Evolutionary conservation across 1,284 basidiomycete species (phyloP), one percentile per base, ranked within the genome.

Genomic region (Ceratobasidium sp.): DNA sequence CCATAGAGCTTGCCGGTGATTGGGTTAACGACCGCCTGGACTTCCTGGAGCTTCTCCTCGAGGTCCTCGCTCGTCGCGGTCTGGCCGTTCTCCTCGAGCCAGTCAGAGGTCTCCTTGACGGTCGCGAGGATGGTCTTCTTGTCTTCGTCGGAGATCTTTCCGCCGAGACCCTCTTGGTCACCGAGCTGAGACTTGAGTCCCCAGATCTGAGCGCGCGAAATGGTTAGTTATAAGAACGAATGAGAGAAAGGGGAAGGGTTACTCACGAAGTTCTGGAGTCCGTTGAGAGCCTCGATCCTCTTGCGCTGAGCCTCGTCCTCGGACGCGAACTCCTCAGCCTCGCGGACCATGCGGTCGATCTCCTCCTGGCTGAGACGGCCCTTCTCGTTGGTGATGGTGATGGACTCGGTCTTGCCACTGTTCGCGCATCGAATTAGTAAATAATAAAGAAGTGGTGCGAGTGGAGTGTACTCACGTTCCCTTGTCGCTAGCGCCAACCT

Each of bases 91-190:
- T 91, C 89, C 64, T 96, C 94, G 75, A 97, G 88, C 95, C 95
- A 98, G 75, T 95, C 93, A 43, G 91, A 90, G 76, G 91, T 90
- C 79, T 97, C 94, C 87, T 96, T 97, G 83, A 98, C 85, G 50
- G 90, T 85, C 28, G 87, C 88, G 72, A 94, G 85, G 76, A 98
- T 88, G 21, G 88, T 89, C 89, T 95, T 92, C 88, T 96, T 96
- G 86, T 98, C 96, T 0, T 91, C 91, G 43, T 90, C 89, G 75
- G 86, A 87, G 75, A 98, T 83, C 77, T 98, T 98, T 78, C 93
- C 93, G 77, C 95, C 95, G 71, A 98, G 89, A 76, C 95, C 95
- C 70, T 96, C 91, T 78, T 91, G 85, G 84, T 98, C 96, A 71
- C 84, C 88, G 73, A 97, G 85, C 81, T 98, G 95, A 49, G 86